Evolutionary conservation across 2,329 filamentous ascomycete species (phyloP).

Genomic region (Apiospora sp.): DNA sequence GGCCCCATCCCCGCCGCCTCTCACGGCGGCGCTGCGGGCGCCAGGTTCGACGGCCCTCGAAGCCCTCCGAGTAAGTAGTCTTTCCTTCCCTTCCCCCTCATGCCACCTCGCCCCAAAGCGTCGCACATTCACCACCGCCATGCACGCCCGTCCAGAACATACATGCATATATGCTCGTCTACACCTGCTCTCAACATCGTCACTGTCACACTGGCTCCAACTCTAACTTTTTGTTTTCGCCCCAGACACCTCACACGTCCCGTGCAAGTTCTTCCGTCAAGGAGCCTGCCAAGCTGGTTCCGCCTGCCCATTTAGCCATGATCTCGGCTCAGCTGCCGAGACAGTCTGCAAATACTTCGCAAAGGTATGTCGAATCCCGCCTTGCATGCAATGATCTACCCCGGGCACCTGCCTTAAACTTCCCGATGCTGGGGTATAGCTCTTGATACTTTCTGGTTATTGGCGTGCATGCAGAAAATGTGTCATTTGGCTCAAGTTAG

Average conservation of each 20-base stretch:
- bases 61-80: constrained; percentile 69
- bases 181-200: neutral
- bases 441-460: neutral
- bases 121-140: constrained; percentile 21
- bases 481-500: neutral
- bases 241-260: constrained; percentile 92
- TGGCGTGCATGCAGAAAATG: constrained; percentile 9
- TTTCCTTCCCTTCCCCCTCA: constrained; percentile 6
- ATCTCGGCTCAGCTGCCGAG: constrained; percentile 83
- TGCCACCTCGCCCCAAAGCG: constrained; percentile 6
- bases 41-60: constrained; percentile 65
- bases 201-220: constrained; percentile 22
- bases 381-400: neutral
- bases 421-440: neutral
- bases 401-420: neutral
- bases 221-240: constrained; percentile 26
- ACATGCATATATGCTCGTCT: neutral
- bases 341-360: constrained; percentile 98
- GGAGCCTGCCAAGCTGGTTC: constrained; percentile 95
- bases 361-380: constrained; percentile 69
- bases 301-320: constrained; percentile 96
- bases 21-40: neutral
- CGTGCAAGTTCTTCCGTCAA: constrained; percentile 99
- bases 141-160: neutral
- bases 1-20: constrained; percentile 38